Conservation (phyloP, 768 basidiomycete species). For the Boletales sp. region DNA sequence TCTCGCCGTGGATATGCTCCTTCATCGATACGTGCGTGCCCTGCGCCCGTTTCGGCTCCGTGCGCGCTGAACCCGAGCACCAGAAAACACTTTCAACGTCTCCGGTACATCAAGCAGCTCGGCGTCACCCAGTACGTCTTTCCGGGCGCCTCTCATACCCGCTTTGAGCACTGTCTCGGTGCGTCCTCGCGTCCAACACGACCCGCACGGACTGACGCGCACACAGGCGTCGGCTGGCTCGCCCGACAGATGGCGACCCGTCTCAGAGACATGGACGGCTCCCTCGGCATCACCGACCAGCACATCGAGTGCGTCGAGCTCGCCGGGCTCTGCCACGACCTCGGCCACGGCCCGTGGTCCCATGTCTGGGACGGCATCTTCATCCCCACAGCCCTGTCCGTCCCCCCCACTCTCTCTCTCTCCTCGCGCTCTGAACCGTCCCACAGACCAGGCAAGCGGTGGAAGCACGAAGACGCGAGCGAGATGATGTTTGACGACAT, state of each 20-base stretch:
- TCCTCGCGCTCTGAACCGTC: too few relatives aligned
- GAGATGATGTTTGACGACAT: constrained; percentile 80
- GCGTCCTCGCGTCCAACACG: constrained; percentile 4
- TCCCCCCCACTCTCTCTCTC: constrained; percentile 7
- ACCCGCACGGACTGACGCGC: not conserved
- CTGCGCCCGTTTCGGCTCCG: not conserved
- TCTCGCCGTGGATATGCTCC: constrained; percentile 36
- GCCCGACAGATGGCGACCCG: constrained; percentile 60
- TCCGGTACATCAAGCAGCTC: constrained; percentile 76
- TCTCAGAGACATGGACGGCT: constrained; percentile 54
- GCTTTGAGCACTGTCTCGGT: constrained; percentile 87
- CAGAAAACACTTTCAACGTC: constrained; percentile 73
- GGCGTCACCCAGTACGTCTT: constrained; percentile 75
- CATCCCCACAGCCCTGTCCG: constrained; percentile 65
- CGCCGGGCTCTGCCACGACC: constrained; percentile 80
- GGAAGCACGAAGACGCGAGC: constrained; percentile 78
- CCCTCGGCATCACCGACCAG: constrained; percentile 62
- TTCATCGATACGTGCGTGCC: constrained; percentile 65
- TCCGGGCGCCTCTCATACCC: constrained; percentile 74
- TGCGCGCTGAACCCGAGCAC: not conserved
- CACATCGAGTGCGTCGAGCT: constrained; percentile 76
- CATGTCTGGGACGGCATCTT: constrained; percentile 80
- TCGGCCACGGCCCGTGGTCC: constrained; percentile 84
- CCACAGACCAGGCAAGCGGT: constrained; percentile 43
- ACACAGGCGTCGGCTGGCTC: constrained; percentile 69